Base-by-base conservation (phyloP, 179 eudicot genomes). In the Beta corolliflora region DNA sequence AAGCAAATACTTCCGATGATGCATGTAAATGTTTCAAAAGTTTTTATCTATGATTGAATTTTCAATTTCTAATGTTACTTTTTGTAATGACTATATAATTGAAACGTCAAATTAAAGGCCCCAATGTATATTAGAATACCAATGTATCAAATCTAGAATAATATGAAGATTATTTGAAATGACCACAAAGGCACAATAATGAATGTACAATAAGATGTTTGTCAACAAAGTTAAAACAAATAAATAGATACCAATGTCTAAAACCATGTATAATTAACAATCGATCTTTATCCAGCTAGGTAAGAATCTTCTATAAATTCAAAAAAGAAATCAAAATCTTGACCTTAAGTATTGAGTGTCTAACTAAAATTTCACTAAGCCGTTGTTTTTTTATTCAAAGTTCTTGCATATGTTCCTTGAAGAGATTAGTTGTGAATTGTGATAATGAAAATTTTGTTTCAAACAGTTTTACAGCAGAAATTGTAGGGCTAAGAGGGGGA, bases 401-500 rank as follows among this genome's bases (percentile, higher is more conserved):
- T 21, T 14, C 50, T 29, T 54, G 53, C 14, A 23, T 44, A 73
- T 48, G 69, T 63, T 52, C 52, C 41, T 48, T 31, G 0, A 31
- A 52, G 56, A 44, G 44, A 67, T 65, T 4, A 16, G 41, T n/a
- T n/a, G n/a, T n/a, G n/a, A n/a, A n/a, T 36, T 1, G 41, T 36
- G 41, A 36, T 66, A 41, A 15, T 9, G 3, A 71, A 13, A 36
- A 19, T 70, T 77, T 71, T 59, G 67, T 61, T 56, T 65, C 11
- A 46, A 64, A 48, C 19, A n/a, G 23, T 41, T 19, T 12, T 54
- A 21, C 15, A 21, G 81, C 53, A 77, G 54, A 78, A 11, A 14
- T 19, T 61, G 87, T 79, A 12, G 76, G 85, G 81, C 4, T 3
- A 29, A 21, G 9, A 59, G 76, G 81, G 80, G 68, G 79, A 81